Percentiles rank a stretch among this genome's conserved stretches.
Evolutionary conservation across 2,329 filamentous ascomycete genomes (phyloP).

Genomic region (Colletotrichum destructivum): DNA sequence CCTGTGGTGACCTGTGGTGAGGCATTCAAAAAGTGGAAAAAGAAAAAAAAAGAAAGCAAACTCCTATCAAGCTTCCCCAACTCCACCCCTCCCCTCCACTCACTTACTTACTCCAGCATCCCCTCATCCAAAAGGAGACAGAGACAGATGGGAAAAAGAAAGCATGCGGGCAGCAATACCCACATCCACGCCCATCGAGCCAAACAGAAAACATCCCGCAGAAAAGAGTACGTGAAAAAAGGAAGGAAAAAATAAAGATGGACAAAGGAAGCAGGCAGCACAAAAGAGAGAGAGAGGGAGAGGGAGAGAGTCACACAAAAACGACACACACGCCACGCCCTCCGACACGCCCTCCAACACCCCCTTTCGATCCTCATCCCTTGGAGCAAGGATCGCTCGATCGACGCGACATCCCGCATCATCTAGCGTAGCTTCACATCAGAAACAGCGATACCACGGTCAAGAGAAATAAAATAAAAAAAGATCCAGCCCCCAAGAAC

Average conservation of each 20-base stretch:
- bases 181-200: slow-evolving; percentile 3
- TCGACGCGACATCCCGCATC: slow-evolving; percentile 8
- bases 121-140: not conserved
- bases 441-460: not conserved
- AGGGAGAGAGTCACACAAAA: no score
- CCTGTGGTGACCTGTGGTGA: no score
- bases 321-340: not conserved
- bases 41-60: no score
- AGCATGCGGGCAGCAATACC: not conserved
- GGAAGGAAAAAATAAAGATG: no score
- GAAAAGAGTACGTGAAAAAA: not conserved
- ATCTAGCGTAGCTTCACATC: slow-evolving; percentile 2
- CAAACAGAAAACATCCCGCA: slow-evolving; percentile 13
- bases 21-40: no score
- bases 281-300: no score
- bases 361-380: not conserved
- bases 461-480: not conserved
- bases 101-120: not conserved
- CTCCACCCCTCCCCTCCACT: not conserved
- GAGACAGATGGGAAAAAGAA: not conserved
- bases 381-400: not conserved
- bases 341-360: no score
- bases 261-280: no score
- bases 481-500: not conserved
- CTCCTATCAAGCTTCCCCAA: not conserved